Evolutionary conservation across 2,329 filamentous ascomycete species (phyloP), one percentile per base, ranked within the genome.

Genomic region (Aureobasidium sp.): DNA sequence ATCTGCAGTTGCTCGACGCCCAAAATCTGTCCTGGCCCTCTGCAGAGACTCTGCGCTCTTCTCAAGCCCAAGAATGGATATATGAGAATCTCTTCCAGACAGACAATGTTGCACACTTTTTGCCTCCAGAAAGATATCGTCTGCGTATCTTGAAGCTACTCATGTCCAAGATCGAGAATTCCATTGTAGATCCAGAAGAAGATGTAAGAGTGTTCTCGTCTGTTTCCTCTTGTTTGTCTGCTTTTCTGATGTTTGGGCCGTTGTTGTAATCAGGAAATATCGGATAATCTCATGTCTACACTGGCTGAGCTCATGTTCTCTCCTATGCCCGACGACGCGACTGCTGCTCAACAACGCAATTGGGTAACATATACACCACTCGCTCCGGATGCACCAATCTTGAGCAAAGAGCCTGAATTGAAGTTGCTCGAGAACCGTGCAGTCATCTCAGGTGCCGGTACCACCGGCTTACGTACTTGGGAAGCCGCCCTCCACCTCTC

Each of bases 181-280:
- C 87, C 37, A 90, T 96, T 52, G 80, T 84, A 62, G 86, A 96
- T 73, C 92, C 91, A 74, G 89, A 96, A 68, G 81, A 90, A 80
- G 85, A 96, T 87, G 92, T 96, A 87, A 79, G 89, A 79, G 41
- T 42, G 39, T 57, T 52, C 53, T 45, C 34, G 20, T 45, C 62
- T 66, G 47, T 63, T 53, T 60, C 56, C 65, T 65, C 55, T 42
- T 34, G n/a, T 42, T 61, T 55, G 62, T 64, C 55, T 67, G 67
- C 57, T 64, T 65, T 65, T 65, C 51, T 64, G n/a, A 47, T 58
- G 64, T 65, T 70, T 67, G 70, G 67, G 68, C 68, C 34, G 45
- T 36, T 12, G 20, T 42, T 58, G 63, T 31, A 58, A 39, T 65
- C 76, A 97, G 92, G 91, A 88, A 73, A 86, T 96, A 51, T 91